A percentile compares a stretch with the other conserved stretches of the same genome.
Conservation (phyloP, 345 rosid genomes). For the Pistacia vera region DNA sequence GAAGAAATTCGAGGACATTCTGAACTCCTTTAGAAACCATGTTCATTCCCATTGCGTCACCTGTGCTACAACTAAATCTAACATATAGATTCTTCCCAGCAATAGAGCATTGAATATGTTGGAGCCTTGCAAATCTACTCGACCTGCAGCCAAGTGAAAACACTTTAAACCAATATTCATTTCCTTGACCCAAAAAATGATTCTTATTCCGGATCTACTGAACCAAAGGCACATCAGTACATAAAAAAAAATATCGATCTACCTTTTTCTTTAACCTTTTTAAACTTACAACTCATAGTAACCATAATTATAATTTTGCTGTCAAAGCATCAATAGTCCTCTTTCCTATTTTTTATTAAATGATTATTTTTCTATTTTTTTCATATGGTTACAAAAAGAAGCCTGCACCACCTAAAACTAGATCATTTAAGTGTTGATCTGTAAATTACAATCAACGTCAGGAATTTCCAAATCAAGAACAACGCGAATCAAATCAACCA, state of each 20-base stretch:
- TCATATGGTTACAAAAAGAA: background rate
- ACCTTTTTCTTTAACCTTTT: background rate
- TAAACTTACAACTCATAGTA: background rate
- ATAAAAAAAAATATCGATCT: no score
- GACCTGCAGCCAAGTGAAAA: slow-evolving; percentile 50
- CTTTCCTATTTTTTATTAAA: background rate
- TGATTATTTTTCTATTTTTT: background rate
- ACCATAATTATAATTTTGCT: background rate
- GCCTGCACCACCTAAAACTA: background rate
- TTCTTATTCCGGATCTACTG: background rate
- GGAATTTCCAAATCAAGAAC: background rate
- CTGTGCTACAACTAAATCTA: slow-evolving; percentile 80
- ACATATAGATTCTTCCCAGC: slow-evolving; percentile 87
- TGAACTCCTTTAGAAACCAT: slow-evolving; percentile 96
- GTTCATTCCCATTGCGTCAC: slow-evolving; percentile 99
- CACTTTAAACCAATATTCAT: background rate
- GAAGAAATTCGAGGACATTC: slow-evolving; percentile 81
- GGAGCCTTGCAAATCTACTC: slow-evolving; percentile 76
- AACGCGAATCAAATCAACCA: background rate
- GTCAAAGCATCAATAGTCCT: no score
- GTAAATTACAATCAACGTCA: background rate
- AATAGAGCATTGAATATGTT: slow-evolving; percentile 54
- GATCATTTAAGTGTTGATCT: background rate
- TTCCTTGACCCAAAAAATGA: background rate
- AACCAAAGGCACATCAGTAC: background rate